Evolutionary conservation across 371 early-diverging fungal species (phyloP), one percentile per base, ranked within the genome.

Genomic region (Mucor lusitanicus): DNA sequence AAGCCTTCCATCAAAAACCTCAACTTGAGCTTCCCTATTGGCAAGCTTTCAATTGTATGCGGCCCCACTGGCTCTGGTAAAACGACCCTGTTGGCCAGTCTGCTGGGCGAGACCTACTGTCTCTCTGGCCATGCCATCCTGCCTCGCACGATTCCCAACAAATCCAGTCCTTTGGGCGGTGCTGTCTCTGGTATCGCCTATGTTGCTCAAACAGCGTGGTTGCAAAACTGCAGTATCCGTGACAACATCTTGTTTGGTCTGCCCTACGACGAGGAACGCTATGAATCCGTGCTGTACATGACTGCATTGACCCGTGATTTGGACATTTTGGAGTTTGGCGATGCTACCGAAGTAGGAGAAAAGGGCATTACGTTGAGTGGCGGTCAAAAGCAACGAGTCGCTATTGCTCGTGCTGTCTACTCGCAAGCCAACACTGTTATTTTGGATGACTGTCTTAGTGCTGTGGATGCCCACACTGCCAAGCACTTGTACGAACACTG

Each of bases 341-440:
- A 97, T 77, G 68, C 84, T 67, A 96, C 97, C 0, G 94, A 95
- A 80, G 88, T 96, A 60, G 97, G 96, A 40, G 96, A 95, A 75
- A 88, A 90, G 61, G 97, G 96, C 13, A 86, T 95, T 30, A 92
- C 92, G 6, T 77, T 96, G 12, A 93, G 93, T 60, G 97, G 97
- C 46, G 97, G 96, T 2, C 93, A 94, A 71, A 89, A 90, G 76
- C 93, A 93, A 72, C 37, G 80, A 50, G 71, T 94, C 27, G 85
- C 90, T 6, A 84, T 93, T 61, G 95, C 95, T 23, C 85, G 94
- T 30, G 92, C 94, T 3, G 90, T 92, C 6, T 92, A 93, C 65
- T 88, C 90, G 39, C 80, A 86, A 61, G 85, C 90, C 27, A 85
- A 87, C n/a, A 85, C 80, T 42, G 81, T 94, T 42, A 79, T 94